Conservation (phyloP, 208 protist genomes). For the Wallacemonas sp. region DNA sequence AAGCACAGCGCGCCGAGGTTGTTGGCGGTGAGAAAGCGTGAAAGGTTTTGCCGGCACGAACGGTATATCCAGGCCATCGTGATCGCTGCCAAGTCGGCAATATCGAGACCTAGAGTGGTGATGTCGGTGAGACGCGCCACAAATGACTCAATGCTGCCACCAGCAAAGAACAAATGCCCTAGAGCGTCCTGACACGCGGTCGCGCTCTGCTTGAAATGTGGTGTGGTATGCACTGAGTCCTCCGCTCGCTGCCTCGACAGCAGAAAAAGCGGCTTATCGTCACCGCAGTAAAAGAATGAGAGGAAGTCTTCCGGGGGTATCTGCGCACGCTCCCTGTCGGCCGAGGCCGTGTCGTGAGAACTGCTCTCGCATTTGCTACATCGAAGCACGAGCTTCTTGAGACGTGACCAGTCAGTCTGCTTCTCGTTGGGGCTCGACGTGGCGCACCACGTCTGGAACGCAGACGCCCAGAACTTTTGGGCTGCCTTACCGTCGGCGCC, state of each 20-base stretch:
- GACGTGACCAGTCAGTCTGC: not conserved
- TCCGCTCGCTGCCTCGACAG: not conserved
- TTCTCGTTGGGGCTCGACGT: not conserved
- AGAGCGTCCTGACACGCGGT: not conserved
- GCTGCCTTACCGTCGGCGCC: not conserved
- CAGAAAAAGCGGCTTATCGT: not conserved
- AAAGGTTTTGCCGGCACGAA: constrained; percentile 13
- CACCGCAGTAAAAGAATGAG: constrained; percentile 13
- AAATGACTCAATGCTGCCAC: not conserved
- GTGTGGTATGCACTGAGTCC: no score
- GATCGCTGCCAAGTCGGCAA: constrained; percentile 31
- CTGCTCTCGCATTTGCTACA: not conserved
- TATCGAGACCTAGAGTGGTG: constrained; percentile 25
- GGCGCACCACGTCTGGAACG: not conserved
- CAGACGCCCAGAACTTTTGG: constrained; percentile 4
- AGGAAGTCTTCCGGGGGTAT: constrained; percentile 9
- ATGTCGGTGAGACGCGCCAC: not conserved
- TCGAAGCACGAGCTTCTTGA: not conserved
- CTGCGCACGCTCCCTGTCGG: not conserved
- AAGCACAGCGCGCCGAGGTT: constrained; percentile 31
- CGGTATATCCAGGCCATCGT: constrained; percentile 39
- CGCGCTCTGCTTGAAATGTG: no score
- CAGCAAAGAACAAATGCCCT: not conserved
- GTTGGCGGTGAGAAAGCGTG: constrained; percentile 23
- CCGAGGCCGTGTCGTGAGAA: not conserved